Base-by-base conservation (phyloP, 2,329 filamentous ascomycete genomes). In the Penicillium nordicum region DNA sequence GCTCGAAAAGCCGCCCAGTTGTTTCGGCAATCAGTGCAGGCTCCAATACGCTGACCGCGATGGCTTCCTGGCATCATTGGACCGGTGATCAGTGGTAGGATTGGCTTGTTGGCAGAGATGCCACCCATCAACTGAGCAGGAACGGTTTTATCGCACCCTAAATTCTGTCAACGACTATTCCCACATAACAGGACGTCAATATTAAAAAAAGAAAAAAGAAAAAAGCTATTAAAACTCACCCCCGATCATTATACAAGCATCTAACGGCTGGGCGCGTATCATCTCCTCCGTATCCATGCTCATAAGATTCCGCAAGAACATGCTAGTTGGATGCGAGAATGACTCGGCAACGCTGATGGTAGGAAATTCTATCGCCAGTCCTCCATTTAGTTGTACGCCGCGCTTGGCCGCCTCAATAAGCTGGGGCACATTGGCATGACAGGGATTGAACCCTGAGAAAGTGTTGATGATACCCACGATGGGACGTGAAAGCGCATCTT, bases 241-340 rank as follows among this genome's bases (percentile, higher is more conserved):
- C 46, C 87, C 87, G 62, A 90, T 86, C 61, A 88, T 77, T 14
- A 88, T 80, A 10, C 84, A 83, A 0, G 85, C 84, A 72, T 91
- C 88, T 16, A 88, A 79, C 0, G 88, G 88, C 70, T 90, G 88
- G 0, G 87, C 87, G 42, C 78, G 77, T 51, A 90, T 85, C 88
- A 90, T 90, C 75, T 90, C 88, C 69, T 90, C 88, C 0, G 88
- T 90, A 67, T 90, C 88, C 85, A 90, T 89, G 62, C 84, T 87
- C 88, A 91, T 90, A 55, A 90, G 67, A 61, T 90, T 90, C 32
- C 88, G 74, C 46, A 90, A 67, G 53, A 85, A 90, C 88, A 91
- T 90, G 73, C 87, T 89, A 5, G 88, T 90, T 2, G 88, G 88
- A 43, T 80, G 77, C 0, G 87, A 79, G 67, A 91, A 90, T 3